Evolutionary conservation across 1,284 basidiomycete genomes (phyloP).

Genomic region (Meira nashicola): DNA sequence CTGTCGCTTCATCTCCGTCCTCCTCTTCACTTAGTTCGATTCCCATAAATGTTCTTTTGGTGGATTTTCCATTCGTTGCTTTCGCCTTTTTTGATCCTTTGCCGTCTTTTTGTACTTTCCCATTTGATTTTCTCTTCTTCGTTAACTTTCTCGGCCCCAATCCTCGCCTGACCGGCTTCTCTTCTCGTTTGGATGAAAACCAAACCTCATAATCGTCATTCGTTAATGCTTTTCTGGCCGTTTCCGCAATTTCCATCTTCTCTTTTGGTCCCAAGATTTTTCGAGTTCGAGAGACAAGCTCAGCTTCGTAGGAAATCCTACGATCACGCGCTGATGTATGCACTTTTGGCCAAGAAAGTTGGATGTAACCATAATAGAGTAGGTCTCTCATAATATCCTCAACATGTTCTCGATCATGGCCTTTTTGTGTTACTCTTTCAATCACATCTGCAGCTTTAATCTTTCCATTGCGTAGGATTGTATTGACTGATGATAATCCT

Average conservation of each 20-base stretch:
- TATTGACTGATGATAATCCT: constrained; percentile 59
- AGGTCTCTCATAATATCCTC: constrained; percentile 13
- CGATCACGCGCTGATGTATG: constrained; percentile 54
- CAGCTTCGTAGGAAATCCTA: constrained; percentile 41
- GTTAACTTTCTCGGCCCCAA: background rate
- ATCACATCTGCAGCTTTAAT: constrained; percentile 71
- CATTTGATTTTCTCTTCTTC: constrained; percentile 1
- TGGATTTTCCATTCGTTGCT: background rate
- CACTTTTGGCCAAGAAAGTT: constrained; percentile 37
- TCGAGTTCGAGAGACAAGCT: constrained; percentile 34
- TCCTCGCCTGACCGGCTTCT: constrained; percentile 3
- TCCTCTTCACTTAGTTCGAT: constrained; percentile 15
- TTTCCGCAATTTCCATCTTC: constrained; percentile 46
- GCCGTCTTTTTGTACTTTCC: constrained; percentile 2
- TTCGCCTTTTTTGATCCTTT: constrained; percentile 4
- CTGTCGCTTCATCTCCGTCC: constrained; percentile 20
- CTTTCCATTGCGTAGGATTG: constrained; percentile 77
- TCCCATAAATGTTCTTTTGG: constrained; percentile 7
- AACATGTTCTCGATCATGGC: background rate
- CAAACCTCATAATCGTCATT: constrained; percentile 33
- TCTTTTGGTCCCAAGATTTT: constrained; percentile 54
- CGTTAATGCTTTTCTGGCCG: constrained; percentile 45
- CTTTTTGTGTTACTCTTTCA: constrained; percentile 25
- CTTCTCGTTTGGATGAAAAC: background rate
- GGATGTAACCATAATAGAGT: constrained; percentile 37